Evolutionary conservation across 192 early-diverging fungal genomes (phyloP), one percentile per base, ranked within the genome.

Genomic region (Mortierella alpina): DNA sequence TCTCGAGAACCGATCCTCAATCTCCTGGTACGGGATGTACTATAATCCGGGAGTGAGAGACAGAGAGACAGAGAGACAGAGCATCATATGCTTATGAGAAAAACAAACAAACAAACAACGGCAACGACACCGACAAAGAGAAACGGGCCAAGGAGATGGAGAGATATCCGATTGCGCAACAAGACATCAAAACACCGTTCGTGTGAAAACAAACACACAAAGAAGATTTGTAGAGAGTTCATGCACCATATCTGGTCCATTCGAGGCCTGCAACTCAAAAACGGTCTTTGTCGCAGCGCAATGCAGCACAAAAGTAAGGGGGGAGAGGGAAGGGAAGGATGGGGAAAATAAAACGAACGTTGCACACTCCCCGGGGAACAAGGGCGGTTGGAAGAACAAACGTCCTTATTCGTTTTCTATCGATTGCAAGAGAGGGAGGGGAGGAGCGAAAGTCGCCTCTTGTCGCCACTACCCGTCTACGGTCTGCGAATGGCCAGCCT

Each of bases 1-100:
- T 47, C 52, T 53, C 9, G 44, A 41, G 48, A 80, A 80, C 42
- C 77, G 49, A 3, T 66, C 65, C 31, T 80, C 70, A 18, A 80
- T 44, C 40, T 80, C 77, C 45, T 66, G 64, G 22, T 80, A 80
- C 2, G 70, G 70, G 48, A 80, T 67, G 22, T 80, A 80, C 77
- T 80, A 59, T 46, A 11, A 22, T 4, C 44, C 18, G 52, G 40
- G 40, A 0, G 2, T 4, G 7, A 50, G 13, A 13, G 49, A 17
- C 40, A 63, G 20, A 20, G 23, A 42, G 40, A 20, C n/a, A 49
- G 48, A 49, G 40, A 61, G 31, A 23, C 2, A 17, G 65, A 52
- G 46, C 11, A 15, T 56, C 31, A 31, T 31, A 31, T 31, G 31
- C 23, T 46, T n/a, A 22, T 4, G 41, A 44, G 52, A 41, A 10